Base-by-base conservation (phyloP, 305 asterid species). In the Plantago coronopus region DNA sequence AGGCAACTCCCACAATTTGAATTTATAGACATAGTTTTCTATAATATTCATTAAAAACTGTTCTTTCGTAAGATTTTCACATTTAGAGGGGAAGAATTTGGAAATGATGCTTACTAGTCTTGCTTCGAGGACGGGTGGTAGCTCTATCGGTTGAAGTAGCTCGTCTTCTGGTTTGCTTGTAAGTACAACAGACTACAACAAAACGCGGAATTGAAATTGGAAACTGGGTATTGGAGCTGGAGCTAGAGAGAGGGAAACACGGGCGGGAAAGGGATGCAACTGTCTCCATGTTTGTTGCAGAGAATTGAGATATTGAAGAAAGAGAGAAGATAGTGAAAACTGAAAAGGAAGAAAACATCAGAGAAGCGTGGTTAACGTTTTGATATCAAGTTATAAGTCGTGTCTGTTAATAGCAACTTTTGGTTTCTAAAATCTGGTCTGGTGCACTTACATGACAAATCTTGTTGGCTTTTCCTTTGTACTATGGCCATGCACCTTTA, bases 271-370 rank as follows among this genome's bases (percentile, higher is more conserved):
- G 62, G 42, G 20, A 59, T 17, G 46, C 21, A 53, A 34, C 20
- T 47, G 68, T 68, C 69, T 74, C 82, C 85, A 79, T 79, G 55
- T 68, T 63, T 58, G 7, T 29, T 51, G 17, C 31, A 23, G n/a
- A 53, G 58, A 23, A 14, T 6, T 15, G 23, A 51, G 57, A 51
- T 51, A 21, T 19, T 51, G 56, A 49, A 49, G 29, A 49, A 19
- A 49, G 56, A 49, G 56, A 53, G 53, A 9, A 17, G 16, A 7
- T 8, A 0, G 23, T n/a, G n/a, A n/a, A n/a, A n/a, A n/a, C n/a
- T n/a, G n/a, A n/a, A n/a, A n/a, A 18, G 16, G 25, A 18, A 48
- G 54, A 48, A 17, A 48, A 19, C 17, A 47, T 47, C 42, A 12
- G 10, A 8, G 7, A 31, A 7, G 31, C 31, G 31, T 27, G 1